A percentile compares a stretch with the other conserved stretches of the same genome.
Evolutionary conservation across 768 basidiomycete genomes (phyloP).

Genomic region (Leccinellum rugosiceps): DNA sequence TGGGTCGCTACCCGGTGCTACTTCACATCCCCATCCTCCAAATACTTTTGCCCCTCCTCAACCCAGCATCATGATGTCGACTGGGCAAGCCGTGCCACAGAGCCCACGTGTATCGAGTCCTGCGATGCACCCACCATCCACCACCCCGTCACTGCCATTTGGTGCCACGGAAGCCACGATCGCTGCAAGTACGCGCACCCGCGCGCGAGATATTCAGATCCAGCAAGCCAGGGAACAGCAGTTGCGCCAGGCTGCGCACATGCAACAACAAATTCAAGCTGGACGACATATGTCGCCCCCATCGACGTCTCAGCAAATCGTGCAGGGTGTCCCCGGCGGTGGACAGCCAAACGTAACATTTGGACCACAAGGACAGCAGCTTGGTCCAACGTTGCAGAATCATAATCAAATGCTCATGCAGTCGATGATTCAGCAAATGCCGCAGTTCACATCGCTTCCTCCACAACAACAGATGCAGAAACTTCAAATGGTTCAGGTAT

Average conservation of each 20-base stretch:
- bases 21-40: conserved; percentile 22
- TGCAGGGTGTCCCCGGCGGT: conserved; percentile 15
- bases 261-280: conserved; percentile 34
- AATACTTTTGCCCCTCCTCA: conserved; percentile 17
- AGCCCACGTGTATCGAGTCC: conserved; percentile 34
- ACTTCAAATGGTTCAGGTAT: conserved; percentile 51
- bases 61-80: conserved; percentile 10
- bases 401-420: conserved; percentile 58
- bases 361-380: conserved; percentile 40
- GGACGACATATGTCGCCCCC: conserved; percentile 45
- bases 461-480: conserved; percentile 57
- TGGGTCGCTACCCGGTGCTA: conserved; percentile 15
- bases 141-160: conserved; percentile 30
- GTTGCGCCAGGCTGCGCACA: conserved; percentile 32
- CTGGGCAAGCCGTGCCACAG: conserved; percentile 20
- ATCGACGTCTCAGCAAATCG: conserved; percentile 22
- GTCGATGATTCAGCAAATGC: conserved; percentile 49
- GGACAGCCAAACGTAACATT: conserved; percentile 21
- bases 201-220: conserved; percentile 35
- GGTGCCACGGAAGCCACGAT: conserved; percentile 35
- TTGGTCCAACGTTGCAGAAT: conserved; percentile 48
- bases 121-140: conserved; percentile 29
- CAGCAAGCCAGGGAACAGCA: conserved; percentile 35
- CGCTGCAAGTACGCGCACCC: conserved; percentile 31
- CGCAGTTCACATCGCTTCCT: conserved; percentile 52